Conservation (phyloP, 106 monocot species). For the Allium fistulosum region DNA sequence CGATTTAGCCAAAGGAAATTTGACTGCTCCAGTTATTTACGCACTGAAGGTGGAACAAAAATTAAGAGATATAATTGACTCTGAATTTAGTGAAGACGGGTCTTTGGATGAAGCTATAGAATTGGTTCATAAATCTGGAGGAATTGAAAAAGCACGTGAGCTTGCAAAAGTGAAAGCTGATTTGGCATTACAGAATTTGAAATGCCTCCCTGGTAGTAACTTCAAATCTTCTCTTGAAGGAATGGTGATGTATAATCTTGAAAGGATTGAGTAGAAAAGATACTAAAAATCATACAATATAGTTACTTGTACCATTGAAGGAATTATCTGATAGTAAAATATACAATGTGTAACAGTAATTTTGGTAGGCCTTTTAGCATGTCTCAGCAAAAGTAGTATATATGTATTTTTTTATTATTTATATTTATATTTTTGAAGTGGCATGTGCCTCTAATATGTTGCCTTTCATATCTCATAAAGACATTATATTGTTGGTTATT, state of each 20-base stretch:
- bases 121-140: conserved; percentile 50
- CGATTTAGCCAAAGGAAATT: conserved; percentile 83
- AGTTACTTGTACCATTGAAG: too few species aligned
- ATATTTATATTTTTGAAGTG: too few species aligned
- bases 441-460: too few species aligned
- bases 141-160: conserved; percentile 58
- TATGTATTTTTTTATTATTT: too few species aligned
- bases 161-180: conserved; percentile 73
- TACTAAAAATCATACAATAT: too few species aligned
- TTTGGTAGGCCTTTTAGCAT: too few species aligned
- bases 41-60: conserved; percentile 63
- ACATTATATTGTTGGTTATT: too few species aligned
- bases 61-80: conserved; percentile 75
- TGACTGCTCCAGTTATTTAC: conserved; percentile 95
- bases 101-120: conserved; percentile 67
- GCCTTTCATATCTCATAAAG: too few species aligned
- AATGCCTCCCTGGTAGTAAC: conserved; percentile 58
- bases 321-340: too few species aligned
- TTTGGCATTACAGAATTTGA: conserved; percentile 55
- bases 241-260: conserved; percentile 79
- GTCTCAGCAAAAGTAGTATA: too few species aligned
- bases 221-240: conserved; percentile 68
- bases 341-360: too few species aligned
- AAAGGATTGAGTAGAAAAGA: conserved; percentile 10
- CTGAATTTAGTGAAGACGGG: conserved; percentile 70